Evolutionary conservation across 2,329 filamentous ascomycete genomes (phyloP), one percentile per base, ranked within the genome.

Genomic region (Claviceps citrina): DNA sequence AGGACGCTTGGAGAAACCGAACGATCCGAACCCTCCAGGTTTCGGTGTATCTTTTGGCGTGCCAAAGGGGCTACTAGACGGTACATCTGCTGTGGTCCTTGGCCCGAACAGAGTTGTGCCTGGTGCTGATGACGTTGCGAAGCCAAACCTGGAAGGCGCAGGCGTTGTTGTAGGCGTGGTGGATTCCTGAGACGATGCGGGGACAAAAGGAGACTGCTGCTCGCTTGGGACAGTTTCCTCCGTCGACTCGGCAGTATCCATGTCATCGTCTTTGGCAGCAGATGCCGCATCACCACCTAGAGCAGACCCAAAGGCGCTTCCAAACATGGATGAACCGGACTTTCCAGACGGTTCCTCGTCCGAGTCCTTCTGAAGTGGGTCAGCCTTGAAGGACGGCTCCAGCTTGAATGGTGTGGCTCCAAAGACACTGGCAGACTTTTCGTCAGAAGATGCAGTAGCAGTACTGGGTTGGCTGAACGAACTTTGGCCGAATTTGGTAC

Each of bases 351-450:
- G 61, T 45, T 70, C 71, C 7, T 70, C 65, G 27, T 67, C 59
- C 42, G 79, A 73, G 19, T 81, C 70, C 43, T 74, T 76, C 1
- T 71, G 66, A 33, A 68, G 66, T 5, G 71, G 68, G 47, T 83
- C 78, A 7, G 68, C 66, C 50, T 77, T 75, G 60, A 84, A 85
- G 2, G 73, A 77, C 24, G 74, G 78, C 30, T 71, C 70, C 13
- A 84, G 63, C 48, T 81, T 79, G 60, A 84, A 84, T 0, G 72
- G 68, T 13, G 63, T 59, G n/a, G 66, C 66, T 20, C 65, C 67
- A 50, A 73, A 70, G 38, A 41, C 50, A 54, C 58, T 26, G 40
- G 54, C 27, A 36, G 57, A 42, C 25, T 57, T 54, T 15, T 53
- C 50, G n/a, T n/a, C n/a, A n/a, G 50, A 49, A 12, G 46, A 16